Evolutionary conservation across 805 yeast genomes (phyloP).

Genomic region (Candida manassasensis): DNA sequence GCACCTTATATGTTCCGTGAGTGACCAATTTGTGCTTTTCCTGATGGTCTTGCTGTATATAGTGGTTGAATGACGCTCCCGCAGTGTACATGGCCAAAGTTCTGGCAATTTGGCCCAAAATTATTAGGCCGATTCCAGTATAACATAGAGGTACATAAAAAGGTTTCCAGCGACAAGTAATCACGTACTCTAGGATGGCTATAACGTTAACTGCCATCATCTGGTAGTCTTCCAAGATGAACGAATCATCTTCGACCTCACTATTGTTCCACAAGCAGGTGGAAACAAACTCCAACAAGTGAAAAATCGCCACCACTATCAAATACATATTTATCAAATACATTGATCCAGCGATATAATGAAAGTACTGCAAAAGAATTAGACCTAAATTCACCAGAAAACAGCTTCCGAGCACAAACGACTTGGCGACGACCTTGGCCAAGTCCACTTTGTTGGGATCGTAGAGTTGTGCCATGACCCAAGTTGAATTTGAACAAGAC

Average conservation of each 20-base stretch:
- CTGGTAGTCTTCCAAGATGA: slow-evolving; percentile 30
- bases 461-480: slow-evolving; percentile 11
- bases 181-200: slow-evolving; percentile 15
- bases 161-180: background rate
- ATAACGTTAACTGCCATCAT: slow-evolving; percentile 19
- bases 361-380: slow-evolving; percentile 1
- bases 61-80: slow-evolving; percentile 79
- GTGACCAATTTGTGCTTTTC: slow-evolving; percentile 66
- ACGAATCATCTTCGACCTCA: slow-evolving; percentile 61
- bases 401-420: slow-evolving; percentile 28
- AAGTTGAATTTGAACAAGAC: too few relatives aligned
- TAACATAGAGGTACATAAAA: slow-evolving; percentile 1
- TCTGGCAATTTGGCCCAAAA: slow-evolving; percentile 65
- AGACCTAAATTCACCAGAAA: slow-evolving; percentile 6
- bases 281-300: slow-evolving; percentile 73
- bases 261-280: slow-evolving; percentile 72
- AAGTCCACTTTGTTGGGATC: slow-evolving; percentile 25
- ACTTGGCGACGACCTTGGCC: slow-evolving; percentile 26
- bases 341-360: background rate
- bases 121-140: slow-evolving; percentile 45
- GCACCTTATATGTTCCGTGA: slow-evolving; percentile 58
- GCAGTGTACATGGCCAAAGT: slow-evolving; percentile 85
- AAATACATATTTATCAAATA: slow-evolving; percentile 38
- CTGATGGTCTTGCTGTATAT: slow-evolving; percentile 51
- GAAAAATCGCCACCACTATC: slow-evolving; percentile 56